Evolutionary conservation across 768 basidiomycete genomes (phyloP), one percentile per base, ranked within the genome.

Genomic region (Boletus bicolor): DNA sequence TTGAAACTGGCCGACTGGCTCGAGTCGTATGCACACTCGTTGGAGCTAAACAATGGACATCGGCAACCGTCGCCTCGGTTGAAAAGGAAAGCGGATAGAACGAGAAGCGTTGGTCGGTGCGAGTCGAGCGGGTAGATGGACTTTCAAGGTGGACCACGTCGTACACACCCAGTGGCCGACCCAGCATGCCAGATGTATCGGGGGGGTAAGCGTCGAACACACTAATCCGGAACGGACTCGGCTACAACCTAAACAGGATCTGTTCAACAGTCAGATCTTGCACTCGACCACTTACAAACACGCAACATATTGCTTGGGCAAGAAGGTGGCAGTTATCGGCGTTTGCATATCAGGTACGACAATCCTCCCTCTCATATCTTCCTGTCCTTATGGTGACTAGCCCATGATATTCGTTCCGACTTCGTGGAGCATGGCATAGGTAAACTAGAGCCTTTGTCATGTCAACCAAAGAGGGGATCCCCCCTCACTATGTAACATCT

Each of bases 311-410:
- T 82, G 82, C 57, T 48, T 68, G 3, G 87, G 86, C 7, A 89
- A 88, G 72, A 88, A 84, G 64, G 85, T 87, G 2, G 75, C 86
- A 4, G 81, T 90, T 4, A 71, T 90, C 4, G 87, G 87, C 2
- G 76, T 85, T 8, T 81, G 82, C 51, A 85, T 83, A 11, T 32
- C 81, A 1, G 78, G 78, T 75, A 56, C 26, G 52, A 47, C 75
- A 12, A 73, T 73, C 75, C 39, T 37, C 12, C 10, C 19, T 32
- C 4, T 19, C 12, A 14, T 36, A 15, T 37, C 9, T 19, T 11
- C 15, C 34, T 10, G 6, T 7, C 12, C 49, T 54, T n/a, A 57
- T 21, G n/a, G 4, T 34, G 48, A 35, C 7, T 37, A 70, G 76
- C 71, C 0, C 79, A 80, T 59, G 80, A 82, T 45, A 76, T 82